phyloP scores from a whole-genome alignment of 495 filamentous ascomycete genomes.

The Darksidea phi region DNA sequence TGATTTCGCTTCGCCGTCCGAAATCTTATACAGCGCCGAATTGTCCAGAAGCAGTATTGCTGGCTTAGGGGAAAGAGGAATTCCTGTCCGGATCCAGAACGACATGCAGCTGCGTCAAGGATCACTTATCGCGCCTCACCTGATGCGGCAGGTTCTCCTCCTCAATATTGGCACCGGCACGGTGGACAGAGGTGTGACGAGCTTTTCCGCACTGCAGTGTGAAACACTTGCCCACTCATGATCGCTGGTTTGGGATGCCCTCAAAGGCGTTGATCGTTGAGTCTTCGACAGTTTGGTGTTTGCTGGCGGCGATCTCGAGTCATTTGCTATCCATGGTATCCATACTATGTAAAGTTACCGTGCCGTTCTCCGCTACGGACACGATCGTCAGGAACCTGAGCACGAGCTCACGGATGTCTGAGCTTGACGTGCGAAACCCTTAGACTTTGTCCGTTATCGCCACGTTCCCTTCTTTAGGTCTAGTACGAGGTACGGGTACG shows the following conservation, averaged over 20 bases:
- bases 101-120: constrained; percentile 10
- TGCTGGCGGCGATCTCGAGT: neutral
- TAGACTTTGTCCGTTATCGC: neutral
- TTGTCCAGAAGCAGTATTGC: constrained; percentile 11
- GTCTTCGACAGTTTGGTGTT: neutral
- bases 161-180: constrained; percentile 5
- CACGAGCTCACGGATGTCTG: neutral
- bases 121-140: neutral
- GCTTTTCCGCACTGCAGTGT: constrained; percentile 10
- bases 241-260: neutral
- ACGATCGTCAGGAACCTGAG: neutral
- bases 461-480: neutral
- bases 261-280: neutral
- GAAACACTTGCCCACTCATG: constrained; percentile 31
- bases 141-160: neutral
- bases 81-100: constrained; percentile 13
- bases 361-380: neutral
- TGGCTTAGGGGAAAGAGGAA: constrained; percentile 26
- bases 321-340: neutral
- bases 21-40: neutral
- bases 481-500: no score
- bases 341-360: neutral
- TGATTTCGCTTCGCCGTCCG: neutral
- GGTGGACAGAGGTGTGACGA: constrained; percentile 24
- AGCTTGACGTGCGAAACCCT: neutral